A percentile compares a stretch with the other conserved stretches of the same genome.
Evolutionary conservation across 1,139 yeast genomes (phyloP).

Genomic region (Yamadazyma sp.): DNA sequence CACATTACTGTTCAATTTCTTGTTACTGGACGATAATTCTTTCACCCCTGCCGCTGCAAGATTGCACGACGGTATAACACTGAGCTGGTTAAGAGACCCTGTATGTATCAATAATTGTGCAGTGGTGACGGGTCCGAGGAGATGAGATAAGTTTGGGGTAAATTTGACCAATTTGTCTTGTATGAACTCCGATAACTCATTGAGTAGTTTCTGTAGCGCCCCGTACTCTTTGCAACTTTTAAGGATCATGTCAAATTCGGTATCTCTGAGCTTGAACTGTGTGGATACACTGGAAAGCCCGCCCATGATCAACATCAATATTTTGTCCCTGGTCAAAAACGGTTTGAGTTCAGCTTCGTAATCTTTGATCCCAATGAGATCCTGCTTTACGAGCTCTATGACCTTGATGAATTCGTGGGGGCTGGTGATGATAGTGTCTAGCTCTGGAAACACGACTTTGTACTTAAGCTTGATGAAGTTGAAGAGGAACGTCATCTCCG

Average conservation of each 20-base stretch:
- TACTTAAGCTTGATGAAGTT: conserved; percentile 55
- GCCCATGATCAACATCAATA: conserved; percentile 74
- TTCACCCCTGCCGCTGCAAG: conserved; percentile 75
- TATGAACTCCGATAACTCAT: conserved; percentile 52
- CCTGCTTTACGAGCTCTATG: conserved; percentile 54
- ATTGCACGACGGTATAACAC: conserved; percentile 80
- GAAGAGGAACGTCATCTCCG: conserved; percentile 54
- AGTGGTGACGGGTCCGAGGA: conserved; percentile 73
- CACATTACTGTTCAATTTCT: conserved; percentile 33
- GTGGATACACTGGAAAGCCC: conserved; percentile 43
- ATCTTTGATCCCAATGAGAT: conserved; percentile 33
- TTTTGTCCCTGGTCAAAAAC: conserved; percentile 60
- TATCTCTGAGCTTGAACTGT: conserved; percentile 28
- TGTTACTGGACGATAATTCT: conserved; percentile 41
- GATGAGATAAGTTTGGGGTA: conserved; percentile 79
- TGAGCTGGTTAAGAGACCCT: conserved; percentile 72
- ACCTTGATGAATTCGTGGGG: conserved; percentile 65
- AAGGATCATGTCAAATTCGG: conserved; percentile 39
- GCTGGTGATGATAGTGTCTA: conserved; percentile 61
- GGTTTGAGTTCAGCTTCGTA: conserved; percentile 36
- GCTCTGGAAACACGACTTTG: conserved; percentile 66
- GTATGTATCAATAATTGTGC: conserved; percentile 70
- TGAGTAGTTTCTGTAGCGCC: conserved; percentile 44
- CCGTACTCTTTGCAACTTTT: conserved; percentile 51
- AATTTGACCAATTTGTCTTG: conserved; percentile 54